Conservation (phyloP, 1,139 yeast genomes). For the Eremothecium cymbalariae region DNA sequence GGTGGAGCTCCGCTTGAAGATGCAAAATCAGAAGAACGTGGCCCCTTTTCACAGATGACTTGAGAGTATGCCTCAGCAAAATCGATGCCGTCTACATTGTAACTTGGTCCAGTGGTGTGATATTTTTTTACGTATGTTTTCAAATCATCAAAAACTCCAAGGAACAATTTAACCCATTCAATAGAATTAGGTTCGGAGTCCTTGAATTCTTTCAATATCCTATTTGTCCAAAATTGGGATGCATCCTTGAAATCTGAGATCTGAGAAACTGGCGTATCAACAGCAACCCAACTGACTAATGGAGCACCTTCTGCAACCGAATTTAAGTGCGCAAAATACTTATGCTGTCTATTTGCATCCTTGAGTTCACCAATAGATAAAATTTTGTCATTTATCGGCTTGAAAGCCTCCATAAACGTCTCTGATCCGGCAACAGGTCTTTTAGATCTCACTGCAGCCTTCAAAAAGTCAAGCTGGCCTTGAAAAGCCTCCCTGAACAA, state of each 20-base stretch:
- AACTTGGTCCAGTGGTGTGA: conserved; percentile 75
- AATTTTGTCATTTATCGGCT: conserved; percentile 60
- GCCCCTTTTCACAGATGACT: conserved; percentile 12
- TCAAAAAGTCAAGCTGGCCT: conserved; percentile 51
- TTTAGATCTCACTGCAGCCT: conserved; percentile 49
- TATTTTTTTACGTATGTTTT: conserved; percentile 64
- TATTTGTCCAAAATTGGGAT: conserved; percentile 89
- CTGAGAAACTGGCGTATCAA: conserved; percentile 56
- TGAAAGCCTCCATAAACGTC: conserved; percentile 47
- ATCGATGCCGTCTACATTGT: conserved; percentile 55
- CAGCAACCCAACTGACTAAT: conserved; percentile 83
- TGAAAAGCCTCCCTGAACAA: conserved; percentile 51
- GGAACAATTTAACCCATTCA: conserved; percentile 71
- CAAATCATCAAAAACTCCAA: conserved; percentile 58
- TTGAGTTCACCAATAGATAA: conserved; percentile 53
- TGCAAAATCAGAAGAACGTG: conserved; percentile 30
- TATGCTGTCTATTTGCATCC: conserved; percentile 65
- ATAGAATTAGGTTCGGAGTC: conserved; percentile 59
- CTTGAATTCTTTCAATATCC: conserved; percentile 75
- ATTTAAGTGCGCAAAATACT: conserved; percentile 61
- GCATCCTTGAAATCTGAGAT: conserved; percentile 83
- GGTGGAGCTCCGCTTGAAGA: conserved; percentile 34
- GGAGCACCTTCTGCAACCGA: conserved; percentile 86
- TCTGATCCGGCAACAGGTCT: conserved; percentile 57
- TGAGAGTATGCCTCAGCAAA: conserved; percentile 41